Evolutionary conservation across 176 grass and related monocot genomes (phyloP), one percentile per base, ranked within the genome.

Genomic region (Tuctoria greenei): DNA sequence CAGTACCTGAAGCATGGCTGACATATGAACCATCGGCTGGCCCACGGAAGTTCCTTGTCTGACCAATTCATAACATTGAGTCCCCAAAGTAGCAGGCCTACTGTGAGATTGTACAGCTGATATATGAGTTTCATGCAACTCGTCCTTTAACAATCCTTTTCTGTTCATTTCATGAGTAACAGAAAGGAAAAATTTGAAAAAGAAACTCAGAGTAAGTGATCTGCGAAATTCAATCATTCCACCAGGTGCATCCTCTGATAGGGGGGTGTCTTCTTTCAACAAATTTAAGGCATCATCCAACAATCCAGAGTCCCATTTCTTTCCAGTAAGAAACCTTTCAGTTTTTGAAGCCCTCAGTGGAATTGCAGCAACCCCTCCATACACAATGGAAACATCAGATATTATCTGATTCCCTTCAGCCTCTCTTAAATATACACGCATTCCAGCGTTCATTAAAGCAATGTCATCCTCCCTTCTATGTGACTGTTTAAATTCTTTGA

Each of bases 381-480:
- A 97, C 38, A 92, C 79, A 84, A 97, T 80, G 49, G 86, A 89
- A 76, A 84, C 68, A 81, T 97, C 91, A 73, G 84, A 89, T 81
- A 92, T 76, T 55, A 81, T 76, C 81, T 77, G 89, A 66, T 69
- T 74, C 64, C 76, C 88, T 81, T 86, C 75, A 52, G 74, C 63
- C 74, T 90, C 78, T 72, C 67, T 81, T 61, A 97, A 78, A 89
- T 81, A 69, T 6, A 88, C 72, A 68, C 86, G 82, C 91, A 93
- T 97, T 69, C 88, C 95, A 65, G 95, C 88, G 84, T 97, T 97
- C 56, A 97, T 91, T 59, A 97, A 83, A 64, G 95, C 95, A 88
- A 97, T 97, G 62, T 93, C 95, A 89, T 97, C 95, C 79, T 97
- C 95, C 73, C 95, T 93, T 85, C 95, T 88, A 73, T 97, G 95